phyloP scores from a whole-genome alignment of 2,329 filamentous ascomycete genomes.

The Penicillium psychrosexuale region DNA sequence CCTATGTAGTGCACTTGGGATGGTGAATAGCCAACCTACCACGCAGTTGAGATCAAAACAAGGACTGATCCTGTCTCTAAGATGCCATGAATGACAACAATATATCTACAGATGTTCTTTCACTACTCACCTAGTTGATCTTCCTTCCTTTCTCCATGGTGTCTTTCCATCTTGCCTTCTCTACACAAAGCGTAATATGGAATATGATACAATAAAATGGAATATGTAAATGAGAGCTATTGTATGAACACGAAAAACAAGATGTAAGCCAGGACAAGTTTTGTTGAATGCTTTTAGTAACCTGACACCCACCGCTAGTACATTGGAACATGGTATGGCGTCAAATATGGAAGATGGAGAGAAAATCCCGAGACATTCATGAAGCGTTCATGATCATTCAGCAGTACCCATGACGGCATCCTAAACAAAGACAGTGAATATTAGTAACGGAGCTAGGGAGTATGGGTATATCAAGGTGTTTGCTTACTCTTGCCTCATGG shows the following conservation, averaged over 20 bases:
- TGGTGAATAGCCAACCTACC: neutral
- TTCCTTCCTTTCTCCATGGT: too few species aligned
- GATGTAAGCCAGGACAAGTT: neutral
- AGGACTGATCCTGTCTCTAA: neutral
- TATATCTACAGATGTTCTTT: too few species aligned
- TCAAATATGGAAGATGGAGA: constrained; percentile 1
- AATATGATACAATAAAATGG: neutral
- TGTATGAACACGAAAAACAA: neutral
- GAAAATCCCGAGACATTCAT: constrained; percentile 1
- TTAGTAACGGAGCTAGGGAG: neutral
- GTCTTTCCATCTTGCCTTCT: too few species aligned
- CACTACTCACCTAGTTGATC: too few species aligned
- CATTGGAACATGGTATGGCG: constrained; percentile 1
- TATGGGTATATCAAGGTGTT: neutral
- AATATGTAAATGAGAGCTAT: neutral
- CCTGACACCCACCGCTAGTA: neutral
- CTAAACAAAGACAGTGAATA: constrained; percentile 11
- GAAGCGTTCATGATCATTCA: constrained; percentile 6
- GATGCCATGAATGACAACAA: neutral
- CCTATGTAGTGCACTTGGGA: neutral
- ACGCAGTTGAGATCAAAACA: neutral
- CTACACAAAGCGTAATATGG: neutral
- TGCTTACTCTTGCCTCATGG: constrained; percentile 59
- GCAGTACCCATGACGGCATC: constrained; percentile 28
- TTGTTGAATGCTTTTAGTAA: neutral